Evolutionary conservation across 2,329 filamentous ascomycete genomes (phyloP).

Genomic region (Hypoxylon sp.): DNA sequence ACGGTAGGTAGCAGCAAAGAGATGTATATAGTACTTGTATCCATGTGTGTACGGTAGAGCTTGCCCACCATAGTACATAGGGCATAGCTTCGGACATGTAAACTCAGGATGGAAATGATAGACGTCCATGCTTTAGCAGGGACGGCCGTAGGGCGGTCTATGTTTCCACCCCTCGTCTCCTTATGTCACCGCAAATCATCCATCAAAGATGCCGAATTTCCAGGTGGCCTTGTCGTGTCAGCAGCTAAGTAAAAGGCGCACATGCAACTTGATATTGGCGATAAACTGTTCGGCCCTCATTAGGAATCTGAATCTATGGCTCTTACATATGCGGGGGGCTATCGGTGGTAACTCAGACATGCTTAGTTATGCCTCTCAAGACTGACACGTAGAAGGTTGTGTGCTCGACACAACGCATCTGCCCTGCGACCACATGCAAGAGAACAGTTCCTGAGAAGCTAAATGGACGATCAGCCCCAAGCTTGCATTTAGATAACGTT

Average conservation of each 20-base stretch:
- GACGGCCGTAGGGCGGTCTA: constrained; percentile 37
- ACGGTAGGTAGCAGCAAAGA: not conserved
- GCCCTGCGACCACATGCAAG: constrained; percentile 45
- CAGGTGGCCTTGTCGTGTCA: constrained; percentile 19
- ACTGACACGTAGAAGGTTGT: constrained; percentile 56
- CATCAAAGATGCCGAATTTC: constrained; percentile 30
- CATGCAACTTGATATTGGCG: constrained; percentile 36
- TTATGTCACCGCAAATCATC: constrained; percentile 37
- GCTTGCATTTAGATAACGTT: constrained; percentile 39
- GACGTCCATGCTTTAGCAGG: constrained; percentile 20
- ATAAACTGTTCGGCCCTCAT: constrained; percentile 41
- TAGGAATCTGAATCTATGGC: constrained; percentile 44
- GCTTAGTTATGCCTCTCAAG: constrained; percentile 47
- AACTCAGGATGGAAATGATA: constrained; percentile 39
- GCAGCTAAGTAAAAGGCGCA: constrained; percentile 32
- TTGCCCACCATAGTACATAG: constrained; percentile 28
- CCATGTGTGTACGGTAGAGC: constrained; percentile 1
- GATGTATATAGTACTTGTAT: not conserved
- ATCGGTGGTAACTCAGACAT: constrained; percentile 41
- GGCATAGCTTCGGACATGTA: constrained; percentile 38
- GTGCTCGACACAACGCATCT: constrained; percentile 44
- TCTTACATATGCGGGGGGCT: constrained; percentile 43
- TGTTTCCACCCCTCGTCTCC: constrained; percentile 22
- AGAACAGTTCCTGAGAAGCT: constrained; percentile 45
- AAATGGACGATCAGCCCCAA: constrained; percentile 44